Conservation (phyloP, 495 filamentous ascomycete species). For the Aspergillus sclerotiicarbonarius region DNA sequence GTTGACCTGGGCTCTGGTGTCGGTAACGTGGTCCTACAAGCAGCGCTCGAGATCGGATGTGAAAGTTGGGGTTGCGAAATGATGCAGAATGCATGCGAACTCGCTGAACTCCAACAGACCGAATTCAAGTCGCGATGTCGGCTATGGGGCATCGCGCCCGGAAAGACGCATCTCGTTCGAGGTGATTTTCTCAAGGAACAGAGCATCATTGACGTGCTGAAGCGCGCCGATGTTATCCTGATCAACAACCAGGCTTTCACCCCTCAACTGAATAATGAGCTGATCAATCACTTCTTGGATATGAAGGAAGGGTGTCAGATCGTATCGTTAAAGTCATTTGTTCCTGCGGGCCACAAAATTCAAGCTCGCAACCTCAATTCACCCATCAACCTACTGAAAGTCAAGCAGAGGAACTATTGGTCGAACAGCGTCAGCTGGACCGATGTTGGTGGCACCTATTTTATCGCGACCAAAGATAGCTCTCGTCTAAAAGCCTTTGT, state of each 20-base stretch:
- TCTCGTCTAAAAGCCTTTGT: constrained; percentile 48
- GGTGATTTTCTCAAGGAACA: constrained; percentile 82
- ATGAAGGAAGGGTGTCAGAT: constrained; percentile 89
- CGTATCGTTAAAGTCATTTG: constrained; percentile 80
- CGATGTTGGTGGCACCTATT: constrained; percentile 76
- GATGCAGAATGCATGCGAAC: constrained; percentile 81
- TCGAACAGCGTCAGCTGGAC: constrained; percentile 91
- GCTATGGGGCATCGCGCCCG: constrained; percentile 83
- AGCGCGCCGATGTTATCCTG: constrained; percentile 84
- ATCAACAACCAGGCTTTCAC: constrained; percentile 98
- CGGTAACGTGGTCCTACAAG: constrained; percentile 92
- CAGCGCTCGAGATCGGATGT: constrained; percentile 88
- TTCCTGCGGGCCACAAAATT: constrained; percentile 67
- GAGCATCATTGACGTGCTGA: constrained; percentile 66
- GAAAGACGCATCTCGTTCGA: constrained; percentile 72
- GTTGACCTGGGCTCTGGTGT: constrained; percentile 94
- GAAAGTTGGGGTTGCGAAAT: constrained; percentile 96
- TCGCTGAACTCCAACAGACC: constrained; percentile 80
- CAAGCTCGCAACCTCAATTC: constrained; percentile 67
- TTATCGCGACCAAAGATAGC: constrained; percentile 81
- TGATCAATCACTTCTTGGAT: constrained; percentile 90
- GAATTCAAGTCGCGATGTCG: constrained; percentile 83
- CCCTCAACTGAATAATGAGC: constrained; percentile 75
- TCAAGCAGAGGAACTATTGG: constrained; percentile 74
- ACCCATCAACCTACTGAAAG: constrained; percentile 73